A percentile compares a stretch with the other conserved stretches of the same genome.
phyloP scores from a whole-genome alignment of 805 yeast genomes.

The Isabelozyma gotoi region DNA sequence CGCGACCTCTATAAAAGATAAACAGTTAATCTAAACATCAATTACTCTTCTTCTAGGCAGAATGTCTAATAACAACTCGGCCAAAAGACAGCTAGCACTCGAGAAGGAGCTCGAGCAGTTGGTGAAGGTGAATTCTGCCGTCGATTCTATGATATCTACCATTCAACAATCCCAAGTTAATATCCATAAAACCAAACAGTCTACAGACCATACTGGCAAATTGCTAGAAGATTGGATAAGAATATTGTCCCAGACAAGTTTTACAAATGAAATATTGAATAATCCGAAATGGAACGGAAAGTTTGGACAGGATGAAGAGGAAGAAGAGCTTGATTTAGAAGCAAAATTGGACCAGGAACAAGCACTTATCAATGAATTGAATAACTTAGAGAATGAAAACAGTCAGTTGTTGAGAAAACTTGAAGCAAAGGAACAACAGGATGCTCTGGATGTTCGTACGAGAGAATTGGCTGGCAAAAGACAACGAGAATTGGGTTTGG shows the following conservation, averaged over 20 bases:
- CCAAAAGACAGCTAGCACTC: slow-evolving; percentile 13
- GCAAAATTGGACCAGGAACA: slow-evolving; percentile 18
- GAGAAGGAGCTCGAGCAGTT: slow-evolving; percentile 33
- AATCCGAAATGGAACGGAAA: slow-evolving; percentile 42
- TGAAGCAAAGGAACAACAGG: slow-evolving; percentile 14
- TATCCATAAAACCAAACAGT: slow-evolving; percentile 32
- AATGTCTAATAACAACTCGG: no score
- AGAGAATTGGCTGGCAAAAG: slow-evolving; percentile 14
- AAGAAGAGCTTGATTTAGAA: slow-evolving; percentile 15
- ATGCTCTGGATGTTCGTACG: background rate
- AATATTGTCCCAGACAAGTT: slow-evolving; percentile 61
- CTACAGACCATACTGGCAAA: slow-evolving; percentile 48
- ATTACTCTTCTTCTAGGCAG: no score
- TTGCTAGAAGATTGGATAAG: slow-evolving; percentile 60
- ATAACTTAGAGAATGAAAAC: slow-evolving; percentile 27
- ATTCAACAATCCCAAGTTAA: slow-evolving; percentile 24
- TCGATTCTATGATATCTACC: slow-evolving; percentile 29
- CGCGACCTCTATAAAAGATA: no score
- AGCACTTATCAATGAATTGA: slow-evolving; percentile 21
- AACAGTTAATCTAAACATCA: no score
- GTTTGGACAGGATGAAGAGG: slow-evolving; percentile 13
- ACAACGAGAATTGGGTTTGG: slow-evolving; percentile 23
- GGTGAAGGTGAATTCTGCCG: slow-evolving; percentile 27
- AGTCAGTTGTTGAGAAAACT: slow-evolving; percentile 16
- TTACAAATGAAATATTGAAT: slow-evolving; percentile 48